Percentiles rank a stretch among this genome's conserved stretches.
Conservation (phyloP, 352 stramenopile genomes). For the Phytophthora capsici region DNA sequence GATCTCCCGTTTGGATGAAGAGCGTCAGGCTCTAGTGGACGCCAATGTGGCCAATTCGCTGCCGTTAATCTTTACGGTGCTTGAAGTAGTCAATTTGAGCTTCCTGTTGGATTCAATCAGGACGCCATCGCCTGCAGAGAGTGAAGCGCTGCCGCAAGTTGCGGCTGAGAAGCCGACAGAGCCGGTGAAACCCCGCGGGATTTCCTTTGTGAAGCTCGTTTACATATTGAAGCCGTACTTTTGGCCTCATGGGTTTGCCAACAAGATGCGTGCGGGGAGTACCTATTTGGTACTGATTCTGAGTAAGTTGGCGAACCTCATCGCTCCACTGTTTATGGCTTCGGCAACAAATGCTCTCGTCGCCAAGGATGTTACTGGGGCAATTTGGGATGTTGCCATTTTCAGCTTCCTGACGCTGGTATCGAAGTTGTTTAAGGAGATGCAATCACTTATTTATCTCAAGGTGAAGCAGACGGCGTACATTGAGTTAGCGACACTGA, state of each 20-base stretch:
- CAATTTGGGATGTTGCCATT: slow-evolving; percentile 67
- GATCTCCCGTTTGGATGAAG: slow-evolving; percentile 64
- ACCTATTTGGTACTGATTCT: slow-evolving; percentile 94
- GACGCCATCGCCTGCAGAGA: slow-evolving; percentile 33
- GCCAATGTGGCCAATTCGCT: slow-evolving; percentile 86
- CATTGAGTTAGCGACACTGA: slow-evolving; percentile 96
- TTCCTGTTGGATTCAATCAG: slow-evolving; percentile 67
- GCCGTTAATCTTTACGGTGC: slow-evolving; percentile 85
- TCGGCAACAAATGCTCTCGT: slow-evolving; percentile 93
- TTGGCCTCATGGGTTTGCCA: slow-evolving; percentile 74
- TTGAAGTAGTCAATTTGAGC: slow-evolving; percentile 81
- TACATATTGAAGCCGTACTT: slow-evolving; percentile 91
- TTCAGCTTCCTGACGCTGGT: slow-evolving; percentile 89
- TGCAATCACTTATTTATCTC: slow-evolving; percentile 95
- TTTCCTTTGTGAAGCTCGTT: slow-evolving; percentile 85
- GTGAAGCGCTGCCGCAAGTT: slow-evolving; percentile 35
- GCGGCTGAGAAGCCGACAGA: slow-evolving; percentile 36
- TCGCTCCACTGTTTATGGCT: slow-evolving; percentile 93
- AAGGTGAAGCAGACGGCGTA: slow-evolving; percentile 98
- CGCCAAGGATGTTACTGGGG: slow-evolving; percentile 49
- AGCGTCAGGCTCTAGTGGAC: slow-evolving; percentile 56
- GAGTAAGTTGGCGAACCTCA: slow-evolving; percentile 94
- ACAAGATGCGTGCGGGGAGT: slow-evolving; percentile 83
- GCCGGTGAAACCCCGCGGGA: slow-evolving; percentile 52
- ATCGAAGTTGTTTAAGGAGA: slow-evolving; percentile 94